A percentile compares a stretch with the other conserved stretches of the same genome.
Conservation (phyloP, 768 basidiomycete genomes). For the Mycena vulgaris region DNA sequence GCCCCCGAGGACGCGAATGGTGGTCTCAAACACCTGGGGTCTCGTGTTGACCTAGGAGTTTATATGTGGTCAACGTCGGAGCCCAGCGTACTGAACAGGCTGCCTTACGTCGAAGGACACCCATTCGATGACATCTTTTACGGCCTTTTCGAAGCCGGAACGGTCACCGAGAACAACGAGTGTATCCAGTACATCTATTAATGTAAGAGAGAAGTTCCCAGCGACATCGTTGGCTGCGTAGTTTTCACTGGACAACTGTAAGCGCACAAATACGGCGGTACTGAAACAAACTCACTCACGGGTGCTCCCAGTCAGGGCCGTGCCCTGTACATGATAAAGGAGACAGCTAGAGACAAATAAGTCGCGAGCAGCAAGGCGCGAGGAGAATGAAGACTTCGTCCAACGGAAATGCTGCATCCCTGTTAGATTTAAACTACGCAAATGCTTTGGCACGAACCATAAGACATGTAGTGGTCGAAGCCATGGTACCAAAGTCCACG, state of each 20-base stretch:
- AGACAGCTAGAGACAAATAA: constrained; percentile 69
- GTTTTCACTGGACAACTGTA: constrained; percentile 64
- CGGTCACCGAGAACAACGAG: constrained; percentile 90
- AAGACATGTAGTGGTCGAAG: constrained; percentile 89
- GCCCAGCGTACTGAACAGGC: neutral
- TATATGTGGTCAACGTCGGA: neutral
- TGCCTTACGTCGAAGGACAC: constrained; percentile 86
- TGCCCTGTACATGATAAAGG: constrained; percentile 90
- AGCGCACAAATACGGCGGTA: constrained; percentile 30
- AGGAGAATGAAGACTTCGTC: constrained; percentile 74
- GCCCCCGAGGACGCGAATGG: constrained; percentile 94
- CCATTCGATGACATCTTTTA: constrained; percentile 84
- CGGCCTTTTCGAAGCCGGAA: constrained; percentile 85
- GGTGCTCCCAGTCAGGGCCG: constrained; percentile 90
- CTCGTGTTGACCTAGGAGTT: constrained; percentile 72
- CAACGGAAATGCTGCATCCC: constrained; percentile 80
- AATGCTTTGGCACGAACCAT: constrained; percentile 63
- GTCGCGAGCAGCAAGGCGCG: constrained; percentile 7
- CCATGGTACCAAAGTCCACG: constrained; percentile 93
- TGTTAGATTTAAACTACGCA: constrained; percentile 12
- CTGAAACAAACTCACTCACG: constrained; percentile 64
- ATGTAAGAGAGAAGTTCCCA: constrained; percentile 91
- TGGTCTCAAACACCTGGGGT: constrained; percentile 99
- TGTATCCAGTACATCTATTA: constrained; percentile 89
- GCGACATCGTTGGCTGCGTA: constrained; percentile 92